Conservation (phyloP, 768 basidiomycete genomes). For the Gyrodon lividus region DNA sequence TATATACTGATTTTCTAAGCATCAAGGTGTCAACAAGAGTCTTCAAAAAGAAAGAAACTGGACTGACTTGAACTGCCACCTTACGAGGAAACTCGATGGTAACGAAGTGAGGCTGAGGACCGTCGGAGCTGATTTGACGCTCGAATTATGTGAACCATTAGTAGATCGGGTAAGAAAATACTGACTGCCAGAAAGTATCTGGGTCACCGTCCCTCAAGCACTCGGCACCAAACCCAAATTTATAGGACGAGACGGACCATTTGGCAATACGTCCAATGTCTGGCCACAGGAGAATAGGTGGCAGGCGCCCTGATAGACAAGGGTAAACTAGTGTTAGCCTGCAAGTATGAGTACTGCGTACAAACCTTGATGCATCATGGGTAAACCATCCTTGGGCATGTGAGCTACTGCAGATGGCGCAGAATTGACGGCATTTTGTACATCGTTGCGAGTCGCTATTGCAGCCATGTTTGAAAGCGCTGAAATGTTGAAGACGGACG, state of each 20-base stretch:
- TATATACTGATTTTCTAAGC: slow-evolving; percentile 81
- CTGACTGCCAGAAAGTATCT: slow-evolving; percentile 98
- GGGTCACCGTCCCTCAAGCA: slow-evolving; percentile 86
- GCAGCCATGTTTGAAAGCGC: slow-evolving; percentile 16
- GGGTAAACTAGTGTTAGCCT: background rate
- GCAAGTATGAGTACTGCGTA: background rate
- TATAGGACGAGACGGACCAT: slow-evolving; percentile 96
- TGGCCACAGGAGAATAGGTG: slow-evolving; percentile 65
- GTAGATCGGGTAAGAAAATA: slow-evolving; percentile 12
- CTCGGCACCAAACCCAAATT: slow-evolving; percentile 95
- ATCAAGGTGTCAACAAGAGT: background rate
- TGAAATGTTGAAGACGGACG: too few relatives aligned
- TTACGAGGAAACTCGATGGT: slow-evolving; percentile 91
- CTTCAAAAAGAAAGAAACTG: background rate
- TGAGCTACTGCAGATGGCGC: slow-evolving; percentile 11
- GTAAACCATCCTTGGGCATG: slow-evolving; percentile 35
- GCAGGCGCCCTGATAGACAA: slow-evolving; percentile 31
- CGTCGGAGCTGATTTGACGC: slow-evolving; percentile 65
- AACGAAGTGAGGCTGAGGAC: slow-evolving; percentile 95
- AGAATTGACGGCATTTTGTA: slow-evolving; percentile 12
- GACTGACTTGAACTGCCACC: slow-evolving; percentile 78
- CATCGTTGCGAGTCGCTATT: slow-evolving; percentile 11
- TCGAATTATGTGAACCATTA: background rate
- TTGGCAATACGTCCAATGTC: slow-evolving; percentile 86
- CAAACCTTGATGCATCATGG: slow-evolving; percentile 41